Conservation (phyloP, 169 alveolate genomes). For the Plasmodium inui region DNA sequence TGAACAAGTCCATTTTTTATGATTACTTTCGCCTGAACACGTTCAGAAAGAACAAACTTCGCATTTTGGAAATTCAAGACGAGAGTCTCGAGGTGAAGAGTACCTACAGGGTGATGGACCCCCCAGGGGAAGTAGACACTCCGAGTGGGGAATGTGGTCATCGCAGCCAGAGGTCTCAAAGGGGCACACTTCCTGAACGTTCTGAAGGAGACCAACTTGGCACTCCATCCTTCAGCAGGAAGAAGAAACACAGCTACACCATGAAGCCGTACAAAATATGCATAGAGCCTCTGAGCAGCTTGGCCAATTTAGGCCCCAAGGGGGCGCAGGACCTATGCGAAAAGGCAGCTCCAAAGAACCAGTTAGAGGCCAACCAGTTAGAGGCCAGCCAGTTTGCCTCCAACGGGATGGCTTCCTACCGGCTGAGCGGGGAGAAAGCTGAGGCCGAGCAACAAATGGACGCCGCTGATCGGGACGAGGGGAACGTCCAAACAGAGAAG, state of each 20-base stretch:
- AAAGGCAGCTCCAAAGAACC: no score
- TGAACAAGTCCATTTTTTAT: slow-evolving; percentile 62
- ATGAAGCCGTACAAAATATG: slow-evolving; percentile 68
- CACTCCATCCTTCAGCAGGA: not conserved
- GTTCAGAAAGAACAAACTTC: slow-evolving; percentile 24
- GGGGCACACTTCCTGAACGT: not conserved
- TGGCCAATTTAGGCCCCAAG: not conserved
- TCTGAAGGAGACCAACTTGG: not conserved
- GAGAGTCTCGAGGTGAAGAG: not conserved
- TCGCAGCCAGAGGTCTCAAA: not conserved
- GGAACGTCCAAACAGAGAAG: not conserved
- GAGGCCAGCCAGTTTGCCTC: no score
- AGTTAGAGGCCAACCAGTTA: no score
- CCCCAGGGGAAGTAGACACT: not conserved
- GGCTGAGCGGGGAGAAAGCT: not conserved
- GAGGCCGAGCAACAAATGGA: not conserved
- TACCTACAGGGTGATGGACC: slow-evolving; percentile 22
- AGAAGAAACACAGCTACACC: slow-evolving; percentile 37
- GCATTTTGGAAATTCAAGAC: slow-evolving; percentile 45
- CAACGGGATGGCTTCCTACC: no score
- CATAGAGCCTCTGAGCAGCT: slow-evolving; percentile 21
- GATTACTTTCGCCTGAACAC: slow-evolving; percentile 14
- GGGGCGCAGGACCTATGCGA: not conserved
- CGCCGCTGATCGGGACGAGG: not conserved
- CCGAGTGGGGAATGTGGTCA: not conserved